Evolutionary conservation across 805 yeast genomes (phyloP), one percentile per base, ranked within the genome.

Genomic region (Schwanniomyces vanrijiae): DNA sequence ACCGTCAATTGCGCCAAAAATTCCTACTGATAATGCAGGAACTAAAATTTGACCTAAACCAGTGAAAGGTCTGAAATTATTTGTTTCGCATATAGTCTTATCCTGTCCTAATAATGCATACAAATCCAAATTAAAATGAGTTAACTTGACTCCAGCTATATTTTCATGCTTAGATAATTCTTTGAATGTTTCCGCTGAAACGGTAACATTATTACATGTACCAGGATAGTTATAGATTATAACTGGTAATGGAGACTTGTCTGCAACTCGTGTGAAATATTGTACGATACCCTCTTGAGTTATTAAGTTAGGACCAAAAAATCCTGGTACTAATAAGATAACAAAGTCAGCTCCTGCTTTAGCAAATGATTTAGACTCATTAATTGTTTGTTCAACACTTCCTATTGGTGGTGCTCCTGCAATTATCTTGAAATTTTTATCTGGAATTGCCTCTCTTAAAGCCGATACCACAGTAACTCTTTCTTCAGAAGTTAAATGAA

Each of bases 171-270:
- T 46, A 8, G 62, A 52, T 8, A 65, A 49, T 11, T 19, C 39
- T 43, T 54, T 49, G 43, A 55, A 55, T 20, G 64, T 53, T 20
- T 59, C 57, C 5, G 48, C 43, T 3, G 44, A 40, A 28, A 62
- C 43, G 8, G 56, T 55, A 22, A 65, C 56, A 19, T 62, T 62
- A 34, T 67, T 67, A 25, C 61, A 43, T 10, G 59, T 62, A 4
- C 64, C 68, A n/a, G 71, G 71, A 45, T 62, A 67, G 22, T 64
- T 51, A 49, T 68, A 66, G 28, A 68, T 55, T 35, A 66, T 37
- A 3, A 68, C 51, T 14, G 73, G 71, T 7, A 68, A 44, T 0
- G 59, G 59, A 13, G 67, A 53, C 28, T 51, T 48, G 19, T 58
- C 60, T 19, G 69, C 73, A 18, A 66, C 59, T 6, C 44, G 48